Evolutionary conservation across 2,329 filamentous ascomycete species (phyloP), one percentile per base, ranked within the genome.

Genomic region (Gremmenia infestans): DNA sequence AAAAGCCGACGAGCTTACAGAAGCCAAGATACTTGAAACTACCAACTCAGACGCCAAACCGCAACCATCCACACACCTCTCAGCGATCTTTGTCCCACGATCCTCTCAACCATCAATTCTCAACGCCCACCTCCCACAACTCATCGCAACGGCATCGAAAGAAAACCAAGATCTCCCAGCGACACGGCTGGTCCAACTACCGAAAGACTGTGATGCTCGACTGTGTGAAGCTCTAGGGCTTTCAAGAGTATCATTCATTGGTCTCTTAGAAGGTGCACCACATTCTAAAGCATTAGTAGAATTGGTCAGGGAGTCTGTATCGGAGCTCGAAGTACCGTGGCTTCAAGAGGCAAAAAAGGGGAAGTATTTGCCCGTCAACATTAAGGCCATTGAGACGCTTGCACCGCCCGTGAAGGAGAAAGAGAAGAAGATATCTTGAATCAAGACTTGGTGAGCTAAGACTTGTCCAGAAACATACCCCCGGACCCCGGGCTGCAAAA

Each of bases 211-310:
- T 50, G 85, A 86, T 47, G 73, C 80, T 15, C 77, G 78, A 12
- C 71, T 91, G 15, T 80, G 80, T 48, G 69, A 72, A 32, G 76
- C 76, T 19, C 73, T 90, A 3, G 81, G 81, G 2, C 75, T 89
- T 9, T 82, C 84, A 0, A 78, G 85, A 36, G 83, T 84, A 0
- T 87, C 85, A 1, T 83, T 84, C 22, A 72, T 91, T 35, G 87
- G 80, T 0, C 68, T 91, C 6, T 70, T 76, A 19, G 73, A 74
- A 6, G 78, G 73, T 39, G 82, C 85, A 0, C 83, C 84, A 0
- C 78, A 81, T 43, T 76, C 81, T 0, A 76, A 76, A 50, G 76
- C 80, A 1, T 68, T 91, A 9, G 67, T 85, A 23, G 76, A 83
- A 4, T 81, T 83, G 61, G 76, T 83, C 1, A 70, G 75, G 32